Base-by-base conservation (phyloP, 148 eudicot species). In the Rhododendron simsii region DNA sequence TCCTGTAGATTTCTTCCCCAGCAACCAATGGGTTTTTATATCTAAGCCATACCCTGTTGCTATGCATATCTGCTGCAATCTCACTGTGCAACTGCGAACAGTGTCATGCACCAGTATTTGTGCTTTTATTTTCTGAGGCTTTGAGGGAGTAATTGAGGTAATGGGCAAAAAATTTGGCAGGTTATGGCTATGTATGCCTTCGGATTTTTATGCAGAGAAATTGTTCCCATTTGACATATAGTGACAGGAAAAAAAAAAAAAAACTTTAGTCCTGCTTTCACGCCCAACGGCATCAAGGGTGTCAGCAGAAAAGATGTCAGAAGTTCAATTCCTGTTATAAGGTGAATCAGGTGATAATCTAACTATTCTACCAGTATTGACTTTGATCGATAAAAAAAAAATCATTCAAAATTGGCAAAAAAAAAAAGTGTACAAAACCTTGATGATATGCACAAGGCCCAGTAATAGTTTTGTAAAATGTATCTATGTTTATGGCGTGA, bases 41-140 rank as follows among this genome's bases (percentile, higher is more conserved):
- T 45, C 39, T 39, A 14, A 76, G 77, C 78, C 88, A 83, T 87
- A 67, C 88, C 63, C 61, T 87, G 85, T 55, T 82, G 82, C 82
- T 61, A 69, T 20, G 18, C 81, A 69, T 69, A 74, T 86, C 47
- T 9, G 14, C 76, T 53, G 81, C 81, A 82, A 82, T 12, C 23
- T 48, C 23, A 14, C 47, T 35, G 78, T 74, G 78, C n/a, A 20
- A 74, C 37, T 69, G 75, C 37, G 6, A 69, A 69, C 35, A 15
- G 71, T 74, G 39, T 35, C 47, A 16, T 18, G 18, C 18, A 74
- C 11, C 11, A 50, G 61, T 2, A 53, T 18, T 23, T 20, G 30
- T 57, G 87, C n/a, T 5, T 51, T 14, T 69, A 4, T 44, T 51
- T 76, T 35, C 37, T 80, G 51, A 37, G 39, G 51, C 71, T 67